Evolutionary conservation across 1,284 basidiomycete genomes (phyloP), one percentile per base, ranked within the genome.

Genomic region (Hemileia vastatrix): DNA sequence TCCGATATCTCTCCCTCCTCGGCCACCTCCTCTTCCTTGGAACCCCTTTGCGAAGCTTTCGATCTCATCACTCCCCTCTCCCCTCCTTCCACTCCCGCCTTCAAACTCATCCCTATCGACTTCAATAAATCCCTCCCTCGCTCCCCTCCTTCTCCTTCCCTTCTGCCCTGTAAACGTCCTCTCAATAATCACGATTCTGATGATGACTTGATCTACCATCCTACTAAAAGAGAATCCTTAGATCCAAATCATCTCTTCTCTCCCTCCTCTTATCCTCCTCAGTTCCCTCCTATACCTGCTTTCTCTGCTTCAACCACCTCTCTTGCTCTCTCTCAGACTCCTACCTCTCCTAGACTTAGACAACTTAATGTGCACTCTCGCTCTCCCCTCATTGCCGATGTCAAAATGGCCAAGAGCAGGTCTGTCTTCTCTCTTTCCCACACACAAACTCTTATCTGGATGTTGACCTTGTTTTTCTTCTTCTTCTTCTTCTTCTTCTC

Each of bases 381-480:
- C 13, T 63, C 61, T 15, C 61, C 61, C 32, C 54, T 63, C 19
- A 63, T 63, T 47, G 61, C 61, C 15, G 61, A 63, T 57, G 61
- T 63, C 2, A 63, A 63, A 43, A 48, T 63, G 21, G 54, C 61
- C 48, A 63, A 63, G 45, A 63, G 61, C 61, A 63, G 61, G 61
- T 63, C 32, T 51, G 48, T 9, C n/a, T n/a, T n/a, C n/a, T n/a
- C n/a, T n/a, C n/a, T n/a, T n/a, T n/a, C n/a, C n/a, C n/a, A n/a
- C n/a, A n/a, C n/a, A n/a, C n/a, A n/a, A n/a, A 11, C 19, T 43
- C 13, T 13, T 54, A 19, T 19, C 18, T n/a, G 18, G 50, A 13
- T 3, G 2, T 5, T 6, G 32, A n/a, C 43, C 24, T 33, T 18
- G 4, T 51, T 24, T 24, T n/a, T 52, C 3, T 13, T 32, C 36